These are phyloP conservation scores for Orobanche coerulescens DNA, from an alignment of 257 asterid species.

Conservation along the genomic window DNA sequence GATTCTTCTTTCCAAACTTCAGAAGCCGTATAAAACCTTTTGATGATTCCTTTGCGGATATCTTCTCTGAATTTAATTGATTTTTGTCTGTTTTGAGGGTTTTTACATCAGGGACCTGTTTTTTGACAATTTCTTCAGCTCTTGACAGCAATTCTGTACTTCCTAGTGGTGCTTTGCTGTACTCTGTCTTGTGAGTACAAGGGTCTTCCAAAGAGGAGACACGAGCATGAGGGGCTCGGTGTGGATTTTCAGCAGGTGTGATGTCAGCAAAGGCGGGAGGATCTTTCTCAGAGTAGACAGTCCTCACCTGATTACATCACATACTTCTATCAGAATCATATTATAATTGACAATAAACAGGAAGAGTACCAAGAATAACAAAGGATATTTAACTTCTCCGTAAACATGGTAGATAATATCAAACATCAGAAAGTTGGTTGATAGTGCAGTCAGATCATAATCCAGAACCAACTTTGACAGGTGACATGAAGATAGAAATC, in stretches of 20 bases:
- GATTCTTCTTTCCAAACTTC: conserved; percentile 80
- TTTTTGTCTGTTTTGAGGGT: conserved; percentile 32
- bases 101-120: conserved; percentile 37
- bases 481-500: conserved; percentile 1
- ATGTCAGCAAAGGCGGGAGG: conserved; percentile 27
- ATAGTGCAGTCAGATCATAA: conserved; percentile 2
- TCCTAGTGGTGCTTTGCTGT: conserved; percentile 36
- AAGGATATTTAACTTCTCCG: neutral
- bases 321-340: conserved; percentile 13
- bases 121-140: conserved; percentile 41
- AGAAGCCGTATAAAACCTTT: conserved; percentile 74
- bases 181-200: conserved; percentile 40
- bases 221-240: conserved; percentile 61
- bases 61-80: conserved; percentile 42
- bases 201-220: conserved; percentile 62
- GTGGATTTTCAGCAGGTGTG: conserved; percentile 35
- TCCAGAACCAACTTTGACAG: conserved; percentile 5
- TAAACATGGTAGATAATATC: neutral
- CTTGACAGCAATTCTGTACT: conserved; percentile 27
- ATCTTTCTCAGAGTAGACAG: conserved; percentile 33
- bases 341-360: neutral
- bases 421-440: neutral
- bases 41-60: conserved; percentile 53
- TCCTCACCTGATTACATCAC: conserved; percentile 33
- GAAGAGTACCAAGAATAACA: neutral